These are phyloP conservation scores for Harringtonia aguacate DNA, from an alignment of 2,329 filamentous ascomycete genomes.

Conservation along the genomic window DNA sequence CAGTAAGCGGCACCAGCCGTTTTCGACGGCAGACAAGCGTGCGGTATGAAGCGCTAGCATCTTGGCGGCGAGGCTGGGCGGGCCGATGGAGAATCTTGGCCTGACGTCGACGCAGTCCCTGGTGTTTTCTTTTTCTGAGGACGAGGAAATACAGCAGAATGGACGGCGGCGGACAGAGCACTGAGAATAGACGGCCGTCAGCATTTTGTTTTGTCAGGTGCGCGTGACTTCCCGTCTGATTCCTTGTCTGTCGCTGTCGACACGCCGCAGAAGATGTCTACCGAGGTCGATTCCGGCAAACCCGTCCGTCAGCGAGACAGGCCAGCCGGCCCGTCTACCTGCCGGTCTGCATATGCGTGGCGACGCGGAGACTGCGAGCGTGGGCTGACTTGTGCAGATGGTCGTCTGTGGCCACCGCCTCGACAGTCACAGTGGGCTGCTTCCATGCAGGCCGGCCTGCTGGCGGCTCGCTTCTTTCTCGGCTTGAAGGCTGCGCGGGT, in stretches of 20 bases:
- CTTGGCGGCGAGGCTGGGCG: slow-evolving; percentile 31
- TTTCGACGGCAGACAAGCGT: no score
- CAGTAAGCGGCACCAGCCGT: no score
- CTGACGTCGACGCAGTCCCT: slow-evolving; percentile 20
- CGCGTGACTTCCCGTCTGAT: slow-evolving; percentile 4
- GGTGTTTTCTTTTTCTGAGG: not conserved
- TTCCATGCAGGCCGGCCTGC: slow-evolving; percentile 24
- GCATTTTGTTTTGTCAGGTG: slow-evolving; percentile 40
- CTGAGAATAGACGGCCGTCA: slow-evolving; percentile 29
- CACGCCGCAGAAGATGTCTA: slow-evolving; percentile 11
- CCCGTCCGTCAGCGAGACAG: slow-evolving; percentile 39
- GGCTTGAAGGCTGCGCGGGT: slow-evolving; percentile 30
- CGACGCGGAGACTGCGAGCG: not conserved
- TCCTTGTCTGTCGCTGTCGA: no score
- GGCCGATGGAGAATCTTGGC: slow-evolving; percentile 33
- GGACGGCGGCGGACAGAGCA: no score
- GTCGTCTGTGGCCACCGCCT: slow-evolving; percentile 37
- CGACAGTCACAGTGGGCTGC: slow-evolving; percentile 26
- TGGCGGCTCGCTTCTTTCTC: slow-evolving; percentile 30
- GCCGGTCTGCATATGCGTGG: slow-evolving; percentile 27
- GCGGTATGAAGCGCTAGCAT: slow-evolving; percentile 18
- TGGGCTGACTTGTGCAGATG: slow-evolving; percentile 23
- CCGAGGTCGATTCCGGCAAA: slow-evolving; percentile 42
- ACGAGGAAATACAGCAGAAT: not conserved
- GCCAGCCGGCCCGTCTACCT: slow-evolving; percentile 35